Conservation (phyloP, 2,329 filamentous ascomycete species). For the Trichocomaceae sp. region DNA sequence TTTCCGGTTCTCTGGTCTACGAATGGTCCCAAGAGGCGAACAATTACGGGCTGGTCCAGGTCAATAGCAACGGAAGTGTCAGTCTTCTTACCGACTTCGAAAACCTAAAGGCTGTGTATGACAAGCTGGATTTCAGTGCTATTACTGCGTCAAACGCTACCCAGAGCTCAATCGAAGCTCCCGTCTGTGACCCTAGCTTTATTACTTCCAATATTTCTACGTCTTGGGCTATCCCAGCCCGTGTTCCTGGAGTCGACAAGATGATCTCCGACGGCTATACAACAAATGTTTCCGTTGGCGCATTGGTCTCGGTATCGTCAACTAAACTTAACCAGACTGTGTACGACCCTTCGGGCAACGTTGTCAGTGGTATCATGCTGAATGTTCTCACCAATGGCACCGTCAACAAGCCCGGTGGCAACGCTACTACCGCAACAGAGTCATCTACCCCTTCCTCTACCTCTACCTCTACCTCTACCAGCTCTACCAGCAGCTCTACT, state of each 20-base stretch:
- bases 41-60: constrained; percentile 52
- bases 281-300: constrained; percentile 53
- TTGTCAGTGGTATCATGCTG: constrained; percentile 59
- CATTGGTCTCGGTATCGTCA: constrained; percentile 55
- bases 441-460: neutral
- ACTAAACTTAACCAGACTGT: constrained; percentile 54
- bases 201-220: constrained; percentile 66
- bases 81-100: constrained; percentile 60
- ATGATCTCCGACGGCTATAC: constrained; percentile 72
- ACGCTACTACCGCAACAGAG: constrained; percentile 16
- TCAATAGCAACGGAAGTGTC: constrained; percentile 53
- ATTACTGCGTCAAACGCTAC: constrained; percentile 59
- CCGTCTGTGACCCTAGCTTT: constrained; percentile 59
- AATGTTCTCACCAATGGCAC: constrained; percentile 45
- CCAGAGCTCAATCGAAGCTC: constrained; percentile 50
- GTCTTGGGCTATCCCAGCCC: constrained; percentile 69
- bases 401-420: constrained; percentile 51
- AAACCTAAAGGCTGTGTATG: constrained; percentile 68
- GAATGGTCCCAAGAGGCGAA: constrained; percentile 45
- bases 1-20: constrained; percentile 53
- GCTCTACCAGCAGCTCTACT: constrained; percentile 15
- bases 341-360: constrained; percentile 47
- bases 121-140: constrained; percentile 62
- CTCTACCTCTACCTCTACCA: neutral
- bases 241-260: constrained; percentile 60